phyloP scores from a whole-genome alignment of 1,284 basidiomycete genomes.

The Ustilago vetiveriae region DNA sequence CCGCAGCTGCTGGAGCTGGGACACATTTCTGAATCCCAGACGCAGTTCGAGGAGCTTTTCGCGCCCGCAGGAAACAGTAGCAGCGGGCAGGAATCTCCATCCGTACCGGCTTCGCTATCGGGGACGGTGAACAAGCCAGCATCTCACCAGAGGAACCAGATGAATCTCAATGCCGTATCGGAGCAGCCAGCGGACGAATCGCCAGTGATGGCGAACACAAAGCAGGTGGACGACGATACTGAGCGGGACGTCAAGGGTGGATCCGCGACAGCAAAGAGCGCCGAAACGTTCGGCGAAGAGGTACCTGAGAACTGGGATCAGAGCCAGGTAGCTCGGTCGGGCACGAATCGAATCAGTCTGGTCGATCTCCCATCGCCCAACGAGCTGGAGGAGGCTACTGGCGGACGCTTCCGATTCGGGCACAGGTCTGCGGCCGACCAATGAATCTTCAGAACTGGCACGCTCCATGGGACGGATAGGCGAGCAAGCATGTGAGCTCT shows the following conservation, averaged over 20 bases:
- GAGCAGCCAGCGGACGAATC: slow-evolving; percentile 47
- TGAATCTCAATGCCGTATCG: slow-evolving; percentile 41
- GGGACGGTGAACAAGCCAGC: slow-evolving; percentile 41
- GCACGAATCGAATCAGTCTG: slow-evolving; percentile 40
- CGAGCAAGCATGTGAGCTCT: too few relatives aligned
- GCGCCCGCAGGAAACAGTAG: slow-evolving; percentile 14
- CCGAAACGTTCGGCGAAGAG: slow-evolving; percentile 23
- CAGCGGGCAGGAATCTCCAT: slow-evolving; percentile 4
- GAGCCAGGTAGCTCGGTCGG: slow-evolving; percentile 30
- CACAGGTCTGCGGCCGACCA: slow-evolving; percentile 6
- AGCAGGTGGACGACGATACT: slow-evolving; percentile 1
- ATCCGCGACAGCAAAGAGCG: background rate
- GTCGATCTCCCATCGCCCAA: slow-evolving; percentile 43
- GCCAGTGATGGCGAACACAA: slow-evolving; percentile 25
- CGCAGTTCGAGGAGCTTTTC: slow-evolving; percentile 46
- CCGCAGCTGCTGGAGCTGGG: slow-evolving; percentile 44
- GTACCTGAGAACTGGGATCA: slow-evolving; percentile 41
- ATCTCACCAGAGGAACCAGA: slow-evolving; percentile 43
- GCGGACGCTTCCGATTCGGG: slow-evolving; percentile 30
- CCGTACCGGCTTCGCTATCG: slow-evolving; percentile 5
- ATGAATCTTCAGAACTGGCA: too few relatives aligned
- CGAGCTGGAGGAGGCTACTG: slow-evolving; percentile 44
- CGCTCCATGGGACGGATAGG: too few relatives aligned
- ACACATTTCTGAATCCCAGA: slow-evolving; percentile 25
- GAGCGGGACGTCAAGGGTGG: background rate